Conservation (phyloP, 2,329 filamentous ascomycete genomes). For the Metarhizium album region DNA sequence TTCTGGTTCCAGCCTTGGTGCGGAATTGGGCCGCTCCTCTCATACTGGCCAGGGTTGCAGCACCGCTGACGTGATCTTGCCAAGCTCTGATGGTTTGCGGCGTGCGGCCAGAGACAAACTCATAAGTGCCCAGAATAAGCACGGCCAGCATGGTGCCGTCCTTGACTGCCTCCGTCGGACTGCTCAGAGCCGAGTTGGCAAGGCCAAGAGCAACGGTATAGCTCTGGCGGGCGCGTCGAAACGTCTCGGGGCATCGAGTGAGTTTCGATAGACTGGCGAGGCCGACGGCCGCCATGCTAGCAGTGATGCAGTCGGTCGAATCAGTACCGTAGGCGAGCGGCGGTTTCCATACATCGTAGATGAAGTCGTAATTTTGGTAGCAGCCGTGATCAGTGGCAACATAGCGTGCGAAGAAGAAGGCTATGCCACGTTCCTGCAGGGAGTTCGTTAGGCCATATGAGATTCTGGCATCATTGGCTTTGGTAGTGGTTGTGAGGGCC, state of each 20-base stretch:
- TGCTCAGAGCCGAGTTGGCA: slow-evolving; percentile 37
- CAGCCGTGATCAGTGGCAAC: slow-evolving; percentile 35
- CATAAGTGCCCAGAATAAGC: slow-evolving; percentile 43
- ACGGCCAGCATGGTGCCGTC: slow-evolving; percentile 43
- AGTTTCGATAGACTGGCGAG: slow-evolving; percentile 40
- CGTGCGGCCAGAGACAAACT: slow-evolving; percentile 38
- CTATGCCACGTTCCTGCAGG: slow-evolving; percentile 33
- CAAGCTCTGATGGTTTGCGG: slow-evolving; percentile 38
- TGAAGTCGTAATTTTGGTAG: slow-evolving; percentile 41
- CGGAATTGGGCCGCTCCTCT: slow-evolving; percentile 37
- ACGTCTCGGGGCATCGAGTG: slow-evolving; percentile 28
- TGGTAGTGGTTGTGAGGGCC: background rate
- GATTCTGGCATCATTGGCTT: slow-evolving; percentile 1
- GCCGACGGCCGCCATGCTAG: slow-evolving; percentile 44
- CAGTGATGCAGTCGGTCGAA: slow-evolving; percentile 34
- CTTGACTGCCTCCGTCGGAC: slow-evolving; percentile 31
- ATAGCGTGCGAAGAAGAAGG: slow-evolving; percentile 41
- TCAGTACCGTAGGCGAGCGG: slow-evolving; percentile 20
- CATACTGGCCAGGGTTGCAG: slow-evolving; percentile 37
- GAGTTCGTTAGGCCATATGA: slow-evolving; percentile 12
- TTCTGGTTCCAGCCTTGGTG: slow-evolving; percentile 33
- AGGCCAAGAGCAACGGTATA: slow-evolving; percentile 41
- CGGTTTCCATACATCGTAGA: slow-evolving; percentile 42
- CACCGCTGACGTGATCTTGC: slow-evolving; percentile 43
- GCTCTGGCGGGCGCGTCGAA: slow-evolving; percentile 37